phyloP scores from a whole-genome alignment of 2,329 filamentous ascomycete species.

The Botrytis deweyae region DNA sequence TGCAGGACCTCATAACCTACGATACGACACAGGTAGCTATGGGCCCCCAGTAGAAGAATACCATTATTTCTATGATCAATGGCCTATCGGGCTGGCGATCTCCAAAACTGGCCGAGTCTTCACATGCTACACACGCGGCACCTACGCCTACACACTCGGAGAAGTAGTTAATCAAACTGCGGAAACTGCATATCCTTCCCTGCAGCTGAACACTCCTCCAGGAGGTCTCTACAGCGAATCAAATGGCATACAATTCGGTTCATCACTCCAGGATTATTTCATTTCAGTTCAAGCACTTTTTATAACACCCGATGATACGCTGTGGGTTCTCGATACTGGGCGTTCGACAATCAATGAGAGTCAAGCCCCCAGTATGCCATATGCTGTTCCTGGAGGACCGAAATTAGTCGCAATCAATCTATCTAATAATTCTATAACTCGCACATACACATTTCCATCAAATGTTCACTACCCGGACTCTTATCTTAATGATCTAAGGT shows the following conservation, averaged over 20 bases:
- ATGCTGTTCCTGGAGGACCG: conserved; percentile 47
- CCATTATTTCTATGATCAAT: conserved; percentile 50
- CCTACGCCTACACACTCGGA: conserved; percentile 46
- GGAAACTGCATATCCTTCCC: conserved; percentile 47
- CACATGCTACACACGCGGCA: conserved; percentile 47
- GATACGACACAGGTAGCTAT: conserved; percentile 43
- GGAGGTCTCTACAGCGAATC: conserved; percentile 31
- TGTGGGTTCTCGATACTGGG: conserved; percentile 45
- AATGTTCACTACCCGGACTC: conserved; percentile 47
- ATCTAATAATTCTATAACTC: conserved; percentile 37
- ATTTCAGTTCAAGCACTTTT: conserved; percentile 48
- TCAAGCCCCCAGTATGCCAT: conserved; percentile 43
- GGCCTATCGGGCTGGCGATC: conserved; percentile 48
- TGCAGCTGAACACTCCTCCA: conserved; percentile 42
- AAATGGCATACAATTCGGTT: conserved; percentile 46
- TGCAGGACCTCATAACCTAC: conserved; percentile 34
- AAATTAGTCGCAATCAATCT: conserved; percentile 42
- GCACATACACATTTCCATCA: conserved; percentile 45
- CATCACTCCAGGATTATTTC: conserved; percentile 44
- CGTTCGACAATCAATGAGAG: conserved; percentile 40
- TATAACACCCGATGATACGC: conserved; percentile 45
- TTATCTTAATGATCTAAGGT: conserved; percentile 49
- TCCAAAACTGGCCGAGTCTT: conserved; percentile 46
- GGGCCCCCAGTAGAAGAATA: conserved; percentile 47
- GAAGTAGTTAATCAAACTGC: conserved; percentile 45